Evolutionary conservation across 23 red algal species (phyloP).

Genomic region (Agarophyton chilense): DNA sequence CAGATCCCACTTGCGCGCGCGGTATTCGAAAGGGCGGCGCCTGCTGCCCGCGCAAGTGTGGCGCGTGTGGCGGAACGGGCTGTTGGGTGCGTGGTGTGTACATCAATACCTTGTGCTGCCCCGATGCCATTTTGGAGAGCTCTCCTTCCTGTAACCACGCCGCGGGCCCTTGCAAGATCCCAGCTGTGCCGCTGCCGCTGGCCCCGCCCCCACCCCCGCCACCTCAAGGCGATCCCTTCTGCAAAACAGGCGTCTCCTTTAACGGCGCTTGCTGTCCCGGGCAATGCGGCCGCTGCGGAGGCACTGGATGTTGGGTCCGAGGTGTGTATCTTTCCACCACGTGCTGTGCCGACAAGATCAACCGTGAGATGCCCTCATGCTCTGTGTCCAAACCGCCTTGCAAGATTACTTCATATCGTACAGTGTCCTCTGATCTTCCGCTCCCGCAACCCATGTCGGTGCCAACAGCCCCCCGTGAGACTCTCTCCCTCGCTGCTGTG

Average conservation of each 20-base stretch:
- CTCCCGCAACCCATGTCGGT: not conserved
- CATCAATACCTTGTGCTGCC: slow-evolving; percentile 18
- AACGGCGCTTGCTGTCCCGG: slow-evolving; percentile 32
- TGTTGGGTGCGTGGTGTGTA: slow-evolving; percentile 21
- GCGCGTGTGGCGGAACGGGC: slow-evolving; percentile 20
- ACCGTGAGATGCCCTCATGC: slow-evolving; percentile 5
- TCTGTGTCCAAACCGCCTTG: slow-evolving; percentile 11
- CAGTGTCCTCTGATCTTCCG: not conserved
- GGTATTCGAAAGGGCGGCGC: not conserved
- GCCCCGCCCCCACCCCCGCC: not conserved
- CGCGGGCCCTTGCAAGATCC: slow-evolving; percentile 24
- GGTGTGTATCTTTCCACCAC: not conserved
- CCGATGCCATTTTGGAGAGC: not conserved
- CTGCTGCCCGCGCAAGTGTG: slow-evolving; percentile 20
- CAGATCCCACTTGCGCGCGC: slow-evolving; percentile 2
- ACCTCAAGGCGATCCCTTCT: slow-evolving; percentile 6
- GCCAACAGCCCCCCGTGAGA: not conserved
- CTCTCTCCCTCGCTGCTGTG: not conserved
- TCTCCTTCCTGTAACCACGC: slow-evolving; percentile 28
- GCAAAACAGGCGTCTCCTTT: not conserved
- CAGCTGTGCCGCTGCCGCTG: not conserved
- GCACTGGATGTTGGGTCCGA: slow-evolving; percentile 7
- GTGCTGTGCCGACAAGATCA: slow-evolving; percentile 25
- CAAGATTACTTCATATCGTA: not conserved
- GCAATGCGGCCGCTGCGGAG: not conserved